Evolutionary conservation across 176 grass and related monocot species (phyloP).

Genomic region (Hordeum marinum): DNA sequence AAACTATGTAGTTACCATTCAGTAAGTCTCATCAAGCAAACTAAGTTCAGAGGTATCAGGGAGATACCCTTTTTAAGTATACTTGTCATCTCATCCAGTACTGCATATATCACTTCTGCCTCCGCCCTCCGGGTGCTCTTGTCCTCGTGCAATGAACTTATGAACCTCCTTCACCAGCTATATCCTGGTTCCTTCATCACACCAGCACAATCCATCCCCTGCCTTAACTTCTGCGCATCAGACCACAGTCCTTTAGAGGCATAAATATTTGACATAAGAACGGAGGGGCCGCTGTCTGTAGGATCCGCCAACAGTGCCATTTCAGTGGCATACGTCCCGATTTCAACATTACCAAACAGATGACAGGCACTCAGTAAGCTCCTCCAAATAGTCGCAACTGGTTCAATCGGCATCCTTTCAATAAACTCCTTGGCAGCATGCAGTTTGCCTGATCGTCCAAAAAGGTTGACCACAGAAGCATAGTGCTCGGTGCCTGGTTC

Average conservation of each 20-base stretch:
- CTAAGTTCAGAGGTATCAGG: conserved; percentile 27
- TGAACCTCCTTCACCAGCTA: conserved; percentile 57
- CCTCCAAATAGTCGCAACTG: conserved; percentile 53
- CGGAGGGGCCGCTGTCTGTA: conserved; percentile 49
- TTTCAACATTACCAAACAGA: conserved; percentile 56
- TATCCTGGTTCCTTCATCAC: conserved; percentile 58
- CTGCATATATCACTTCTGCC: conserved; percentile 42
- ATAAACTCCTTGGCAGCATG: conserved; percentile 59
- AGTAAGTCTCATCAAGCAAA: conserved; percentile 26
- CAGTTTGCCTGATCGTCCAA: conserved; percentile 67
- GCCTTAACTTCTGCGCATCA: conserved; percentile 63
- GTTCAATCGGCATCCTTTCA: conserved; percentile 67
- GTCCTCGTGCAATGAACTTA: conserved; percentile 43
- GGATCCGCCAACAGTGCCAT: conserved; percentile 58
- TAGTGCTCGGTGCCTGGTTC: conserved; percentile 73
- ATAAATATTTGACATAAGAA: conserved; percentile 78
- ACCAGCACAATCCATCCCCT: conserved; percentile 36
- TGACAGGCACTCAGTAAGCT: conserved; percentile 74
- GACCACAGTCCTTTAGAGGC: conserved; percentile 50
- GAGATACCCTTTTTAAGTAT: conserved; percentile 34
- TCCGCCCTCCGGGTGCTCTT: conserved; percentile 28
- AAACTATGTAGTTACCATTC: neutral
- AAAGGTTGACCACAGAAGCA: conserved; percentile 67
- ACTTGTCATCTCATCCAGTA: conserved; percentile 39
- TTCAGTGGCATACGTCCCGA: conserved; percentile 63